Evolutionary conservation across 768 basidiomycete species (phyloP), one percentile per base, ranked within the genome.

Genomic region (Tulasnella sp.): DNA sequence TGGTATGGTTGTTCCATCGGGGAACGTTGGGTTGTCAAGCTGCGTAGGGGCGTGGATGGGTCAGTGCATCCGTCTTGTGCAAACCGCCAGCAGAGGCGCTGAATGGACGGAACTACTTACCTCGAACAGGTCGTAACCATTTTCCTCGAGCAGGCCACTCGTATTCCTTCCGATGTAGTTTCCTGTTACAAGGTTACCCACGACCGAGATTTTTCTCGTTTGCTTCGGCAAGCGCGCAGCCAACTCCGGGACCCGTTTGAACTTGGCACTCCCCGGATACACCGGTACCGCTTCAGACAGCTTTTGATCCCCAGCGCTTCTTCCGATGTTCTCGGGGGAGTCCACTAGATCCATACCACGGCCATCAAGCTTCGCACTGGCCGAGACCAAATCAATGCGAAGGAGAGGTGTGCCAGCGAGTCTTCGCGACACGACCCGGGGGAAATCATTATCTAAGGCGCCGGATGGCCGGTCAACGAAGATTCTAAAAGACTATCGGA

Each of bases 311-410:
- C 2, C 5, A 8, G 31, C 28, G n/a, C 58, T 60, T n/a, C n/a
- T 60, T 9, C n/a, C 58, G 31, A 60, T 28, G 8, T 60, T 7
- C 8, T 31, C 58, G 16, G 31, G 58, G 4, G 58, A n/a, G 24
- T 60, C 31, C n/a, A 5, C 24, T 60, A 60, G 16, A 28, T n/a
- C 9, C n/a, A 60, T 60, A 16, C 58, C 31, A 28, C 46, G 8
- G 18, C 12, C 16, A 20, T 46, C 46, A 12, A 69, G 64, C 64
- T 34, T 72, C 72, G 14, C 24, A 9, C 34, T 28, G 16, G 81
- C 54, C 16, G 41, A 12, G 20, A 81, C 80, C 31, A 81, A 64
- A 75, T 81, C 81, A 46, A 81, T 31, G 44, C 34, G 46, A 11
- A 81, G 16, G 24, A 28, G 60, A 16, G 60, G 64, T 24, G 81